Evolutionary conservation across 495 filamentous ascomycete species (phyloP).

Genomic region (Penicillium antarcticum): DNA sequence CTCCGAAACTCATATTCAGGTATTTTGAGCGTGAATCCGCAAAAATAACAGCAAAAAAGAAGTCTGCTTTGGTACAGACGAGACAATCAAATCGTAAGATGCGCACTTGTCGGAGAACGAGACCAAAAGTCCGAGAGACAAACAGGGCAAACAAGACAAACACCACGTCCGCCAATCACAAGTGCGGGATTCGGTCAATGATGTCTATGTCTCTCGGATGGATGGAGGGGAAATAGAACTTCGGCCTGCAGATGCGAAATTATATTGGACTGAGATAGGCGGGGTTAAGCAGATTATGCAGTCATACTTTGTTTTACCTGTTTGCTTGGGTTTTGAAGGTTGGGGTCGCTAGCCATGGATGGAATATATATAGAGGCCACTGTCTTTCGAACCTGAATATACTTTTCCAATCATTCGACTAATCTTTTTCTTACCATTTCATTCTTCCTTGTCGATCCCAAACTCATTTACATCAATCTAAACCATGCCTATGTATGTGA

Average conservation of each 20-base stretch:
- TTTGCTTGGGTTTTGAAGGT: not conserved
- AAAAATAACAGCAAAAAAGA: not conserved
- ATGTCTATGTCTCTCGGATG: constrained; percentile 9
- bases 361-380: constrained; percentile 11
- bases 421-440: not conserved
- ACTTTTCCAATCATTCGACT: no score
- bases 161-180: constrained; percentile 18
- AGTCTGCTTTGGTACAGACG: not conserved
- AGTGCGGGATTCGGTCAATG: constrained; percentile 10
- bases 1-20: constrained; percentile 61
- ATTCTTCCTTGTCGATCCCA: not conserved
- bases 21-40: not conserved
- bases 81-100: not conserved
- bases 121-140: constrained; percentile 15
- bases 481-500: constrained; percentile 28
- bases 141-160: constrained; percentile 41
- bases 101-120: not conserved
- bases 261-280: not conserved
- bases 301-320: not conserved
- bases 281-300: not conserved
- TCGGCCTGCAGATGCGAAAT: not conserved
- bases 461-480: not conserved
- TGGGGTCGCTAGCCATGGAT: not conserved
- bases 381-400: not conserved
- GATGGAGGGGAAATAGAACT: constrained; percentile 1